Percentiles rank a stretch among this genome's conserved stretches.
phyloP scores from a whole-genome alignment of 305 asterid genomes.

The Solanum hybrid region DNA sequence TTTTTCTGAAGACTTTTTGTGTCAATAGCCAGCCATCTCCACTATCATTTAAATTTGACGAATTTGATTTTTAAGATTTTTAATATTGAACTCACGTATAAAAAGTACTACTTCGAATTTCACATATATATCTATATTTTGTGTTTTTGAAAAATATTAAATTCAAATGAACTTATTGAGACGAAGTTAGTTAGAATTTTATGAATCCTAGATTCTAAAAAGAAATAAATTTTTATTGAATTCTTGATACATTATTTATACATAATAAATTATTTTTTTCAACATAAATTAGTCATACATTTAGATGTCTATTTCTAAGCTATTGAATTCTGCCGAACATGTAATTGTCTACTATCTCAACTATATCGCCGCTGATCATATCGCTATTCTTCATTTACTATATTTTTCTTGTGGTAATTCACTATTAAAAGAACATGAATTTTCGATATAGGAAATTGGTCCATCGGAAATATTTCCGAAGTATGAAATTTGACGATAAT shows the following conservation, averaged over 20 bases:
- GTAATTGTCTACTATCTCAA: neutral
- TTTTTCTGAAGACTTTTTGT: conserved; percentile 13
- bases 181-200: neutral
- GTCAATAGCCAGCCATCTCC: neutral
- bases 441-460: neutral
- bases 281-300: neutral
- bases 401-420: neutral
- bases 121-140: neutral
- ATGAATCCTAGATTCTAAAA: neutral
- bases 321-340: neutral
- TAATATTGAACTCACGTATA: neutral
- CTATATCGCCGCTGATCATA: neutral
- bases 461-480: neutral
- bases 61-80: neutral
- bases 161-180: neutral
- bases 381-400: neutral
- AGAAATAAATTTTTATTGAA: neutral
- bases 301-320: neutral
- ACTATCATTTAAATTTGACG: neutral
- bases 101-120: neutral
- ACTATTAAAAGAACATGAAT: neutral
- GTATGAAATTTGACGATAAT: neutral
- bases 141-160: neutral
- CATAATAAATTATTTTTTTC: neutral
- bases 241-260: neutral